Evolutionary conservation across 2,329 filamentous ascomycete species (phyloP).

Genomic region (Colletotrichum sp.): DNA sequence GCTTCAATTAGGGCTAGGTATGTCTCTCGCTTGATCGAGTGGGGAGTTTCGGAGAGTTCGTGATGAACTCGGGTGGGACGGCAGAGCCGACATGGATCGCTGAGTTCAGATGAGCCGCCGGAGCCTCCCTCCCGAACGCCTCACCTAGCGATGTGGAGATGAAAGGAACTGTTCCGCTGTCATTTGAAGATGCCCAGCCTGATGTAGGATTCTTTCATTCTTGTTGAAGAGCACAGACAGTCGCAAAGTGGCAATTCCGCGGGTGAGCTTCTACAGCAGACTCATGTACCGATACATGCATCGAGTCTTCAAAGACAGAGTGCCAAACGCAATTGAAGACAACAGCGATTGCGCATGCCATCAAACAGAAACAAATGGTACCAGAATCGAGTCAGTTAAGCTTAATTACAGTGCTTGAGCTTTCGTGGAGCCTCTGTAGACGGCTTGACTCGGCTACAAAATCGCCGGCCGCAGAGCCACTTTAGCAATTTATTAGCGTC

Average conservation of each 20-base stretch:
- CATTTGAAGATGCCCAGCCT: neutral
- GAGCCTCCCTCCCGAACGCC: neutral
- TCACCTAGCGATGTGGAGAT: neutral
- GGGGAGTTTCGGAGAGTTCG: neutral
- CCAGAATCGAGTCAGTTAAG: neutral
- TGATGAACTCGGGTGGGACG: neutral
- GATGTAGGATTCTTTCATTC: neutral
- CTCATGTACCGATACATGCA: fast-evolving
- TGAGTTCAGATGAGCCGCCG: neutral
- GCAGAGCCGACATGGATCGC: neutral
- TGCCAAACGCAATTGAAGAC: neutral
- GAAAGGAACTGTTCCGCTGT: neutral
- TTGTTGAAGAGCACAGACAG: neutral
- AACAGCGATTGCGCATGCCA: no score
- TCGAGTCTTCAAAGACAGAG: fast-evolving
- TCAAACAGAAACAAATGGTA: neutral
- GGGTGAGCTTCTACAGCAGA: neutral
- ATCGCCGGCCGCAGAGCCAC: neutral
- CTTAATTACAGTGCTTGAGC: neutral
- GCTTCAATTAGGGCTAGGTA: neutral
- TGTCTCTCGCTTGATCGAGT: neutral
- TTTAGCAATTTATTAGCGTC: neutral
- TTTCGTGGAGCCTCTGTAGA: neutral
- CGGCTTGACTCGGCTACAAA: neutral
- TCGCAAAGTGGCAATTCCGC: neutral